Base-by-base conservation (phyloP, 2,329 filamentous ascomycete species). In the Cercospora brassicicola region DNA sequence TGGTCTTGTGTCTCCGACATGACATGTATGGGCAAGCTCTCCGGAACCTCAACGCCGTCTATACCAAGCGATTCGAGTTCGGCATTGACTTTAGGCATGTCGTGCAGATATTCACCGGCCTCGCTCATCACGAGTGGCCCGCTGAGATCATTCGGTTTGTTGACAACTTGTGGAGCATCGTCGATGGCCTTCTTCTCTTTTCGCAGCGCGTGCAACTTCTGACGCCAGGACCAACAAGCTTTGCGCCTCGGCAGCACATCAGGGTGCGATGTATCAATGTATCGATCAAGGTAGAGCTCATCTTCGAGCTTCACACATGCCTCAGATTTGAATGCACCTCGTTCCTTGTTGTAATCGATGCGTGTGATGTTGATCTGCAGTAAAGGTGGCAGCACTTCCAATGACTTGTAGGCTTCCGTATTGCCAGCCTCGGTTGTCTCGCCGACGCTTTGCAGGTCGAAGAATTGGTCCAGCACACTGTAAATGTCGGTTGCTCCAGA, bases 321-420 rank as follows among this genome's bases (percentile, higher is more conserved):
- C 64, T 88, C 88, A 30, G 93, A 93, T 76, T 96, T 96, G 75
- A 84, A 86, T 2, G 87, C 84, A 36, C 79, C 76, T 23, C 82
- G 82, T 65, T 85, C 85, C 6, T 86, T 85, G 71, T 92, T 89
- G 61, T 89, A 92, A 67, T 90, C 89, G 3, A 91, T 90, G 4
- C 95, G 89, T 76, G 96, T 93, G 33, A 99, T 92, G 72, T 93
- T 91, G 55, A 99, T 89, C 75, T 97, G 94, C 18, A 98, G 83
- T 33, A 99, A 87, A 0, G 94, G 93, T 0, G 95, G 93, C n/a
- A 76, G 53, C 2, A 66, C 62, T 1, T 67, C 61, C 13, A 96
- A 91, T 1, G 91, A 90, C 6, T 89, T 89, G 78, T 90, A 94
- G 79, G 85, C 81, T 67, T 88, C 80, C 76, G 87, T 75, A 4